These are phyloP conservation scores for Flaveria linearis DNA, from an alignment of 129 eudicot genomes.

Conservation along the genomic window DNA sequence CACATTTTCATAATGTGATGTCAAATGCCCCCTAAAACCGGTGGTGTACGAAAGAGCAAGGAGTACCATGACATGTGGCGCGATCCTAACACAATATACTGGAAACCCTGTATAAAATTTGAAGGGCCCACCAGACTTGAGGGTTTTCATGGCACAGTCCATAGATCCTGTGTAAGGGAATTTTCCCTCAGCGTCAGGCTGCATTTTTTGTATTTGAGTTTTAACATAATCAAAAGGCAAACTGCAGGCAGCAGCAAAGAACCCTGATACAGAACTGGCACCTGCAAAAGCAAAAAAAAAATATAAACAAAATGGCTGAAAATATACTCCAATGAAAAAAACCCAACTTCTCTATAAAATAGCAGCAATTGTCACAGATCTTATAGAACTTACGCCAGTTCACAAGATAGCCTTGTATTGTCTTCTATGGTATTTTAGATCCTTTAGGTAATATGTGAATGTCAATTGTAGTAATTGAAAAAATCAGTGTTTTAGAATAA, in stretches of 20 bases:
- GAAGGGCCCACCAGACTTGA: conserved; percentile 83
- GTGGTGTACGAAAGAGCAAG: background rate
- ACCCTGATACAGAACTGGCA: conserved; percentile 91
- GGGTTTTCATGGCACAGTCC: conserved; percentile 84
- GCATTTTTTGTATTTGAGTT: conserved; percentile 94
- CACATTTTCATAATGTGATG: background rate
- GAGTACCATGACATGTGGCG: conserved; percentile 94
- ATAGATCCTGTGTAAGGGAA: conserved; percentile 79
- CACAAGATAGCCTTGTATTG: background rate
- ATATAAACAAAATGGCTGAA: conserved; percentile 1
- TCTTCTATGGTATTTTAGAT: background rate
- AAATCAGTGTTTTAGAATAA: background rate
- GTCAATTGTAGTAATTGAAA: background rate
- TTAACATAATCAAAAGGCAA: conserved; percentile 89
- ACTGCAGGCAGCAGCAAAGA: conserved; percentile 94
- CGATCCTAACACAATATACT: conserved; percentile 84
- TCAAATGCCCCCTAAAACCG: background rate
- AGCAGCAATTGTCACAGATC: background rate
- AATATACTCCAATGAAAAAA: background rate
- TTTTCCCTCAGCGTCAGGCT: conserved; percentile 87
- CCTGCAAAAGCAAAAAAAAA: conserved; percentile 40
- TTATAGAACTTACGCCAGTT: background rate
- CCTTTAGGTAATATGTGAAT: conserved; percentile 5
- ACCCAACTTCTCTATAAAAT: background rate
- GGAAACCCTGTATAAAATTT: conserved; percentile 91